Percentiles rank a stretch among this genome's conserved stretches.
Evolutionary conservation across 1,284 basidiomycete species (phyloP).

Genomic region (Salmacisia buchloeana): DNA sequence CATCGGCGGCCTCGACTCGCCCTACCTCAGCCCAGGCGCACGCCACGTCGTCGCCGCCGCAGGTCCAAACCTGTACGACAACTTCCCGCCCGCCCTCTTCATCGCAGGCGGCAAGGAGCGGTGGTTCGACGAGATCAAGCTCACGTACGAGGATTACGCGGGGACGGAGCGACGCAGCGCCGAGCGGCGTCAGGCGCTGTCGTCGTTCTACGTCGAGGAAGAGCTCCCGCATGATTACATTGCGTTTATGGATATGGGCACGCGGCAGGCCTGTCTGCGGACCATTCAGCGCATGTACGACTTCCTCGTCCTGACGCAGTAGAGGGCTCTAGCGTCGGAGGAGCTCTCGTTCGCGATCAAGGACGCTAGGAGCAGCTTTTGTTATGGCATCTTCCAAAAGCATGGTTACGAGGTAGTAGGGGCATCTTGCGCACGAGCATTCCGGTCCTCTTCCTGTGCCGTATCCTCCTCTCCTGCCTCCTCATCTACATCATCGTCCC

Average conservation of each 20-base stretch:
- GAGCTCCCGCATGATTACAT: not conserved
- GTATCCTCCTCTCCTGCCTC: no score
- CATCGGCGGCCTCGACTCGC: not conserved
- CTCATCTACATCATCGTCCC: not conserved
- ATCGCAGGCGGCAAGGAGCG: constrained; percentile 7
- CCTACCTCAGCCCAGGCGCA: not conserved
- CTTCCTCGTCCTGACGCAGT: no score
- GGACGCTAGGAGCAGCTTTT: no score
- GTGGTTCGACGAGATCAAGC: not conserved
- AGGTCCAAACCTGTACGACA: not conserved
- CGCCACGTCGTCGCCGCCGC: not conserved
- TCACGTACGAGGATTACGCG: not conserved
- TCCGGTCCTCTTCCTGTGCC: no score
- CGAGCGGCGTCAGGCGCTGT: not conserved
- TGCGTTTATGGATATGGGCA: not conserved
- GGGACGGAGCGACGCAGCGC: not conserved
- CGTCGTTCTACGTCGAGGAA: not conserved
- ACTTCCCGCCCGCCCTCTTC: constrained; percentile 3
- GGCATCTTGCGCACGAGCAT: no score
- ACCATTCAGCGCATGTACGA: not conserved
- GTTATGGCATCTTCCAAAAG: no score
- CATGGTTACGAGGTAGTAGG: no score
- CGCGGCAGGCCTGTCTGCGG: not conserved
- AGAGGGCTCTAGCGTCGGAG: no score
- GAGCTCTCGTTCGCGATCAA: no score